A percentile compares a stretch with the other conserved stretches of the same genome.
Conservation (phyloP, 768 basidiomycete species). For the Candolleomyces eurysporus region DNA sequence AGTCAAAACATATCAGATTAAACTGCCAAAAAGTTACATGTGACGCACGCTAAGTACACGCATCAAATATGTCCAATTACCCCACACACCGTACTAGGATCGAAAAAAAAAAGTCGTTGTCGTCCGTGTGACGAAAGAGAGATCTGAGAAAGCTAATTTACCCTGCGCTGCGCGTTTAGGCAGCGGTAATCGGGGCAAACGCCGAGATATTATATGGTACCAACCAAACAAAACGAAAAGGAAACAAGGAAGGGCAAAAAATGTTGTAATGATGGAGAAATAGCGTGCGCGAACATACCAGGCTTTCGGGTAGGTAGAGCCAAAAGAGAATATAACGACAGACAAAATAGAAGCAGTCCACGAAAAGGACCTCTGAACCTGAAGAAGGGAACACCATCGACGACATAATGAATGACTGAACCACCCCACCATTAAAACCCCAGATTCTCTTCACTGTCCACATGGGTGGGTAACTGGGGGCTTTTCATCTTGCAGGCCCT, state of each 20-base stretch:
- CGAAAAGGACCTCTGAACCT: background rate
- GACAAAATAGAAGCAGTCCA: constrained; percentile 8
- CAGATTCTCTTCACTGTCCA: background rate
- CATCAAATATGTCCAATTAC: background rate
- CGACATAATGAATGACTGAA: background rate
- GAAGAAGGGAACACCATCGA: background rate
- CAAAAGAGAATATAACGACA: constrained; percentile 3
- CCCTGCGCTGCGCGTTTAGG: background rate
- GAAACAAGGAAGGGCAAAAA: background rate
- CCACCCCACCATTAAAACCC: background rate
- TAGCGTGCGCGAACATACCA: constrained; percentile 1
- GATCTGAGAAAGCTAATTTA: background rate
- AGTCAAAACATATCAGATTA: background rate
- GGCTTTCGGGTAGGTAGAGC: constrained; percentile 3
- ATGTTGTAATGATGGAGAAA: background rate
- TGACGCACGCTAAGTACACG: background rate
- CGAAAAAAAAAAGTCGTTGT: background rate
- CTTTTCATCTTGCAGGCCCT: background rate
- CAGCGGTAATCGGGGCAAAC: too few relatives aligned
- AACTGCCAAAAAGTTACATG: background rate
- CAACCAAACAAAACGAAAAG: background rate
- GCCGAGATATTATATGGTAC: too few relatives aligned
- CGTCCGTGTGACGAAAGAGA: background rate
- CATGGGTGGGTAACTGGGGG: background rate
- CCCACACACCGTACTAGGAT: background rate